These are phyloP conservation scores for Fusarium sp. DNA, from an alignment of 2,329 filamentous ascomycete species.

Conservation along the genomic window DNA sequence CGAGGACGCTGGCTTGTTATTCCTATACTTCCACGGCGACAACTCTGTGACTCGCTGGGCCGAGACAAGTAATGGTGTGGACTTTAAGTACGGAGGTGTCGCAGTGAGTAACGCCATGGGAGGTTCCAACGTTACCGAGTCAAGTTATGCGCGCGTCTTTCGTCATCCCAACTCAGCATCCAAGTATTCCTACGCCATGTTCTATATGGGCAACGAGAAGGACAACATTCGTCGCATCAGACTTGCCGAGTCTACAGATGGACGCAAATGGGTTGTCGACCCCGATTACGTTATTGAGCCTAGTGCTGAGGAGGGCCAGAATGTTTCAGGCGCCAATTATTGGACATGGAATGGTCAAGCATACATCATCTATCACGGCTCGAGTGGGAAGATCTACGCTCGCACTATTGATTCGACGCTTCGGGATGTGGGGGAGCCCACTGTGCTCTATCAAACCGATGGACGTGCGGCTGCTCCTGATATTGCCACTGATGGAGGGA, in stretches of 20 bases:
- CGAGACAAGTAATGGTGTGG: constrained; percentile 19
- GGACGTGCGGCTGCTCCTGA: constrained; percentile 28
- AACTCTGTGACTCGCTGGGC: constrained; percentile 29
- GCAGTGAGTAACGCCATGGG: constrained; percentile 46
- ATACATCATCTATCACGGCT: constrained; percentile 29
- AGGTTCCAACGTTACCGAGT: constrained; percentile 42
- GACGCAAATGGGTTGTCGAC: constrained; percentile 36
- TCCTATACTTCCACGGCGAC: constrained; percentile 36
- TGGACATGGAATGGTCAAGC: constrained; percentile 28
- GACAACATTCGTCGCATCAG: constrained; percentile 46
- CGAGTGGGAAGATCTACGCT: constrained; percentile 20
- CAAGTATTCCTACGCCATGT: constrained; percentile 47
- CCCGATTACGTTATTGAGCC: constrained; percentile 24
- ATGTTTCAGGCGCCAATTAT: constrained; percentile 29
- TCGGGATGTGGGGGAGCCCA: constrained; percentile 23
- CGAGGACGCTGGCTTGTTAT: background rate
- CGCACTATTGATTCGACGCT: constrained; percentile 34
- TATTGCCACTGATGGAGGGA: background rate
- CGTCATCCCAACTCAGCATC: constrained; percentile 39
- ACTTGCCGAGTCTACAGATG: constrained; percentile 46
- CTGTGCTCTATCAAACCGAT: constrained; percentile 22
- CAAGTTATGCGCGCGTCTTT: constrained; percentile 49
- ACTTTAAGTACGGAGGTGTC: constrained; percentile 29
- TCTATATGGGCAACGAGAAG: constrained; percentile 48
- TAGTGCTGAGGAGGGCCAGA: constrained; percentile 5